phyloP scores from a whole-genome alignment of 371 early-diverging fungal species.

The Mucor velutinosus region DNA sequence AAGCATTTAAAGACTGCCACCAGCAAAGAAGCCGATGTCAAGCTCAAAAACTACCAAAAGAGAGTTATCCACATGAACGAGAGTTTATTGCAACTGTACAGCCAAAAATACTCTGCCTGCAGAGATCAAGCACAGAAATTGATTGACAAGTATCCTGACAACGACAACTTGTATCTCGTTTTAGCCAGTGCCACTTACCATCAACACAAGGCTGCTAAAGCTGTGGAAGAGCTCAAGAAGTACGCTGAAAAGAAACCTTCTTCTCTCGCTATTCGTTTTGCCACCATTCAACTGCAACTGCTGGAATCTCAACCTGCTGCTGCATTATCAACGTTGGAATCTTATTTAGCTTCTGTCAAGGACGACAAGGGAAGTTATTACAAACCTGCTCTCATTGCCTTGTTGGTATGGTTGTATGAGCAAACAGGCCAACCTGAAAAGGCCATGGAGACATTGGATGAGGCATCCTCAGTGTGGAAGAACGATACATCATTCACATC shows the following conservation, averaged over 20 bases:
- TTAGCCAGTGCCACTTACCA: constrained; percentile 59
- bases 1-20: constrained; percentile 62
- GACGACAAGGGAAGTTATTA: constrained; percentile 40
- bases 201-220: constrained; percentile 57
- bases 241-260: constrained; percentile 42
- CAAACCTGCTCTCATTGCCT: constrained; percentile 67
- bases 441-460: constrained; percentile 59
- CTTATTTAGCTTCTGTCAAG: constrained; percentile 38
- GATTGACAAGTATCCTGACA: constrained; percentile 62
- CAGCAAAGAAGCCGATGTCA: constrained; percentile 59
- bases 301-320: constrained; percentile 52
- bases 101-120: constrained; percentile 52
- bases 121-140: constrained; percentile 56
- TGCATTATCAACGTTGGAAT: constrained; percentile 53
- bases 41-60: constrained; percentile 65
- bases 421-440: constrained; percentile 63
- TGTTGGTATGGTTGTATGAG: constrained; percentile 74
- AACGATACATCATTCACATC: constrained; percentile 19
- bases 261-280: constrained; percentile 66
- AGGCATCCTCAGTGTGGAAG: constrained; percentile 64
- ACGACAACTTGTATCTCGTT: constrained; percentile 62
- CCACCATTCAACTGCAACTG: constrained; percentile 66
- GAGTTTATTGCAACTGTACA: constrained; percentile 56
- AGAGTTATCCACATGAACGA: constrained; percentile 73
- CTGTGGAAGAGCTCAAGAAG: constrained; percentile 63